A percentile compares a stretch with the other conserved stretches of the same genome.
Conservation (phyloP, 306 rosid species). For the Casuarina cunninghamiana region DNA sequence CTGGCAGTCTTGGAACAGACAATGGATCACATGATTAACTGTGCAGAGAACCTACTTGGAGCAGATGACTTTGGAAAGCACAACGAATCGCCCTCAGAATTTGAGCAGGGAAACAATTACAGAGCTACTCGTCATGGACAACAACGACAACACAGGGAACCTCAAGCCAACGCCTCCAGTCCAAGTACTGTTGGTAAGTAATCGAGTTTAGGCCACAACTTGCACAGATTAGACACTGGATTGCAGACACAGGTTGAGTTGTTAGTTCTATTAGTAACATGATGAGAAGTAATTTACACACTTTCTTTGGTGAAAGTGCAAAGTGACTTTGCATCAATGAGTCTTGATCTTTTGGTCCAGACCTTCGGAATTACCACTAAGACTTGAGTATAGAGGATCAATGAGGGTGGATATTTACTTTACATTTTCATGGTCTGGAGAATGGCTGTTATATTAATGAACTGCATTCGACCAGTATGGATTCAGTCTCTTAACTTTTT, state of each 20-base stretch:
- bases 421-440: neutral
- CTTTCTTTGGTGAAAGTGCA: neutral
- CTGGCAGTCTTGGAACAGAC: slow-evolving; percentile 59
- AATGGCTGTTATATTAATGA: neutral
- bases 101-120: slow-evolving; percentile 36
- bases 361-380: neutral
- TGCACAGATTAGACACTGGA: slow-evolving; percentile 14
- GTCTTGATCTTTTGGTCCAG: neutral
- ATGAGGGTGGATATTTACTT: neutral
- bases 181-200: slow-evolving; percentile 49
- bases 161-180: slow-evolving; percentile 31
- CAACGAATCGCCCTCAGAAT: slow-evolving; percentile 24
- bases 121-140: slow-evolving; percentile 19
- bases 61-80: slow-evolving; percentile 36
- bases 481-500: neutral
- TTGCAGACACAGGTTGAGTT: neutral
- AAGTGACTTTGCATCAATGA: neutral
- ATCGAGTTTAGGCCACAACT: slow-evolving; percentile 10
- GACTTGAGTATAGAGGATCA: neutral
- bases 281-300: neutral
- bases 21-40: slow-evolving; percentile 57
- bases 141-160: slow-evolving; percentile 38
- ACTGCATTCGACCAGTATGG: neutral
- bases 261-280: slow-evolving; percentile 4
- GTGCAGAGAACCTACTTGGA: slow-evolving; percentile 56